A percentile compares a stretch with the other conserved stretches of the same genome.
Conservation (phyloP, 208 protist species). For the Leishmania guyanensis region DNA sequence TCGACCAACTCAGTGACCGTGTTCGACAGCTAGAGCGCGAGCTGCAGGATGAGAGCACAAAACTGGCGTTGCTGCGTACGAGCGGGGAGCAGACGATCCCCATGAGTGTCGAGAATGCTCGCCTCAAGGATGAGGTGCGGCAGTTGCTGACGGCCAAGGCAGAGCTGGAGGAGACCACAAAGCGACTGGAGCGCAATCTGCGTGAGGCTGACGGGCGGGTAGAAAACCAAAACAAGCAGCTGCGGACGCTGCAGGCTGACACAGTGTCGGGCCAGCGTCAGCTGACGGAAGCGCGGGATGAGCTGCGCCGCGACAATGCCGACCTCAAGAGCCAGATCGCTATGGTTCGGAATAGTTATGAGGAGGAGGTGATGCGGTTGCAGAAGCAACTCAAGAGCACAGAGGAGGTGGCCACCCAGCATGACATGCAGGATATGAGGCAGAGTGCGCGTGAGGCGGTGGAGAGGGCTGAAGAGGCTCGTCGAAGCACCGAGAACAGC, state of each 20-base stretch:
- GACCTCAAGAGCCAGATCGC: constrained; percentile 40
- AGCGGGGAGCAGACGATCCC: constrained; percentile 6
- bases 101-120: constrained; percentile 23
- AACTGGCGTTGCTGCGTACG: constrained; percentile 32
- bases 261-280: constrained; percentile 27
- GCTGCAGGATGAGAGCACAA: constrained; percentile 53
- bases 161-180: constrained; percentile 47
- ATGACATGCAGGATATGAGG: constrained; percentile 40
- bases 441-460: constrained; percentile 22
- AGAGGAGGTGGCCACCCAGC: constrained; percentile 34
- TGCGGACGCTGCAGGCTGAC: constrained; percentile 56
- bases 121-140: constrained; percentile 70
- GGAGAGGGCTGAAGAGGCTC: constrained; percentile 52
- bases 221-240: constrained; percentile 44
- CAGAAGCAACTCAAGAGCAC: constrained; percentile 31
- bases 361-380: constrained; percentile 51
- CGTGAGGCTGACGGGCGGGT: constrained; percentile 45
- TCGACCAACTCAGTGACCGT: constrained; percentile 44
- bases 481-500: constrained; percentile 36
- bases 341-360: constrained; percentile 33
- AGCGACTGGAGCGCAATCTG: constrained; percentile 54
- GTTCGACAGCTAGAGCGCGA: constrained; percentile 51
- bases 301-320: constrained; percentile 44
- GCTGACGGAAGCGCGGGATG: constrained; percentile 48
- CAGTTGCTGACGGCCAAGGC: constrained; percentile 35